These are phyloP conservation scores for Polyporus tsugae DNA, from an alignment of 1,284 basidiomycete genomes.

Conservation along the genomic window DNA sequence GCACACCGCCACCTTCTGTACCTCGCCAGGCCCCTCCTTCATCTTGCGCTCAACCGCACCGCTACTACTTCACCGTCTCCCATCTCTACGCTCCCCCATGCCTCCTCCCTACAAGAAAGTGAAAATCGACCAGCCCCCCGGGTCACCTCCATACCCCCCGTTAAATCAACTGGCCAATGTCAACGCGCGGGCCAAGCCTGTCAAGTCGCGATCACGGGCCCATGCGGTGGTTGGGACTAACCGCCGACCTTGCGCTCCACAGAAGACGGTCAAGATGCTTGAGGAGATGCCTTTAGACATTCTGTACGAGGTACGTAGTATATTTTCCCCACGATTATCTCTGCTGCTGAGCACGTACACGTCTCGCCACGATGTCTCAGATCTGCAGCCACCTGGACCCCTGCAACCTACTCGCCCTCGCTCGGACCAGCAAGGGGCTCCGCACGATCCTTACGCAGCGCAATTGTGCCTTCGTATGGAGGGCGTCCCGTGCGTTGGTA, in stretches of 20 bases:
- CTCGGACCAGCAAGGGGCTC: conserved; percentile 27
- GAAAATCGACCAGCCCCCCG: background rate
- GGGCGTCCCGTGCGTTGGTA: background rate
- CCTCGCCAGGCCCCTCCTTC: background rate
- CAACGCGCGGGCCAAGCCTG: background rate
- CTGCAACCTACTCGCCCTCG: conserved; percentile 26
- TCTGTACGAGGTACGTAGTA: background rate
- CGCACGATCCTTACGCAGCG: conserved; percentile 22
- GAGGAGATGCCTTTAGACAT: background rate
- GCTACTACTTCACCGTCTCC: background rate
- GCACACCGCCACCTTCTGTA: background rate
- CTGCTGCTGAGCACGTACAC: background rate
- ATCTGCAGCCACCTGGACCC: conserved; percentile 29
- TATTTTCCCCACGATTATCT: background rate
- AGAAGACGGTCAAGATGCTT: background rate
- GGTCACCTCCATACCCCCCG: background rate
- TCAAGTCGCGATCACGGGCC: background rate
- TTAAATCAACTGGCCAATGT: background rate
- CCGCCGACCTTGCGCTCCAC: background rate
- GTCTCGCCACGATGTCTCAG: conserved; percentile 5
- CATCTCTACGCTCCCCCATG: background rate
- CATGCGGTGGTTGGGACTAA: background rate
- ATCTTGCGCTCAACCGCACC: background rate
- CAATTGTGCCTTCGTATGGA: conserved; percentile 1
- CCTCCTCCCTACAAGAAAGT: background rate